Conservation (phyloP, 768 basidiomycete genomes). For the Russula compacta region DNA sequence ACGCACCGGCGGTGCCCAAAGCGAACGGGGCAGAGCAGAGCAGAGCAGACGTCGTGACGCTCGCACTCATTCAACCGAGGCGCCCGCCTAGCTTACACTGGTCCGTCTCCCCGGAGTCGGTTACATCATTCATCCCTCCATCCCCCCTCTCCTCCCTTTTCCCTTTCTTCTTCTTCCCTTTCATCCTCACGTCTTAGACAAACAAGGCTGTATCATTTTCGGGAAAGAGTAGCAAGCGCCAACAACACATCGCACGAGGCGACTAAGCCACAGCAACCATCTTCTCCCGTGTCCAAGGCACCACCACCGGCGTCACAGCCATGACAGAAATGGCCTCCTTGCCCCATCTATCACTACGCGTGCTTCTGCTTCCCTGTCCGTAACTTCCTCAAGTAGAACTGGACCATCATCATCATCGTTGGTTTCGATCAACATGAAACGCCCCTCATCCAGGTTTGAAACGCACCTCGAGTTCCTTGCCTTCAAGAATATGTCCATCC, state of each 20-base stretch:
- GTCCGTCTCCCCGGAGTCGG: too few species aligned
- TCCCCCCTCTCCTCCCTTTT: too few species aligned
- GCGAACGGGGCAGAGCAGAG: too few species aligned
- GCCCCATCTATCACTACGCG: slow-evolving; percentile 33
- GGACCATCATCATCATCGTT: not conserved
- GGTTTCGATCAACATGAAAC: not conserved
- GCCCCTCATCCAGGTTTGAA: not conserved
- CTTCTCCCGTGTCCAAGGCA: not conserved
- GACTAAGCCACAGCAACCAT: not conserved
- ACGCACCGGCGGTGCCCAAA: too few species aligned
- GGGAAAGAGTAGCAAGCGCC: not conserved
- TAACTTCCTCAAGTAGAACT: slow-evolving; percentile 95
- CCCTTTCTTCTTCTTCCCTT: not conserved
- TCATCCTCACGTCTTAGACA: not conserved
- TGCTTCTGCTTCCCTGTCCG: slow-evolving; percentile 95
- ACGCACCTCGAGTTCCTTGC: slow-evolving; percentile 92
- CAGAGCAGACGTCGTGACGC: not conserved
- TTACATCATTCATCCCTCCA: not conserved
- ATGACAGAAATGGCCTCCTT: not conserved
- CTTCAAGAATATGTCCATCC: slow-evolving; percentile 97
- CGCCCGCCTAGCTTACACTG: not conserved
- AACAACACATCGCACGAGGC: not conserved
- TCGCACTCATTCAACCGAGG: not conserved
- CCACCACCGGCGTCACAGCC: not conserved
- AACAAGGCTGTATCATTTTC: not conserved